Evolutionary conservation across 371 early-diverging fungal genomes (phyloP), one percentile per base, ranked within the genome.

Genomic region (Mortierella sp.): DNA sequence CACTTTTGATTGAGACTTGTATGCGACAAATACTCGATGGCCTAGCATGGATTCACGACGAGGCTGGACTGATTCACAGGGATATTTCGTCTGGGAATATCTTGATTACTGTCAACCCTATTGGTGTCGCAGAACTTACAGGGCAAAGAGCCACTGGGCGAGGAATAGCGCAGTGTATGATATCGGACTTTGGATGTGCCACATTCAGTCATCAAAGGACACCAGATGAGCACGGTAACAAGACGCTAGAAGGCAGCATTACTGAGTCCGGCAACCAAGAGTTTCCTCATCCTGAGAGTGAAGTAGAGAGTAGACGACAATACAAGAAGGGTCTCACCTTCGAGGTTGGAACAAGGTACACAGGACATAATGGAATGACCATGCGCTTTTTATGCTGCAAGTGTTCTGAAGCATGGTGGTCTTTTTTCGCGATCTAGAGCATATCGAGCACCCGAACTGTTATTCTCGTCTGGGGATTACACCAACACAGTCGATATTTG

Each of bases 61-160:
- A 64, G 30, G 65, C 58, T 5, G 56, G 53, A 23, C 9, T 89
- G 34, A 88, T 94, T 21, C 93, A 93, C 70, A 85, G 94, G 23
- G 94, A 94, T 56, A 61, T 94, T 31, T 93, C 92, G 31, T 89
- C 94, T 14, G 84, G 84, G 28, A 94, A 94, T 65, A 88, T 93
- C 4, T 82, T 94, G 58, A 84, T 91, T 17, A 17, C 56, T 21
- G 17, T 66, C 17, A 48, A 27, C 6, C 41, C 23, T 53, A 48
- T 27, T 27, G 28, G 15, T 26, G 37, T 34, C 37, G 37, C 21
- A 42, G 17, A 28, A 41, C 15, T 6, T 1, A 44, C 37, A 28
- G 64, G 21, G 21, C 19, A 49, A 27, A 12, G 37, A 32, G 27
- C 24, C 8, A 28, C 5, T 8, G 44, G 44, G 5, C 39, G 31